Evolutionary conservation across 441 rosid genomes (phyloP), one percentile per base, ranked within the genome.

Genomic region (Pelargonium cotyledonis): DNA sequence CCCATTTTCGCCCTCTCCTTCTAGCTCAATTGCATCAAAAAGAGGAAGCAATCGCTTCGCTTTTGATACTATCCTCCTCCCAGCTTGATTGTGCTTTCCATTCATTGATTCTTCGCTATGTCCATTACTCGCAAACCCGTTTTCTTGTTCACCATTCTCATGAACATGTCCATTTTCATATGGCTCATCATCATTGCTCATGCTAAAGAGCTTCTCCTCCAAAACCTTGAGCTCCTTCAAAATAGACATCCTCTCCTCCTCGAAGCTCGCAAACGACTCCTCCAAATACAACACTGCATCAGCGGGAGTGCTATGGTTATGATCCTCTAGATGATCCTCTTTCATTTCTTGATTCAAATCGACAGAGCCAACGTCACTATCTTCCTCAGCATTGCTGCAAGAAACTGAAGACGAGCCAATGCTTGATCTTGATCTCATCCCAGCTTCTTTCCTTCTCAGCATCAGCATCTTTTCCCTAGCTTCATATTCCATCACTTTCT

Each of bases 151-250:
- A 58, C 86, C 92, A 21, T 84, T 88, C 21, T 88, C 89, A 65
- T 83, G 84, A 35, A 75, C 66, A 19, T 74, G 70, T 10, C 70
- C 51, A 70, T 78, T 70, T 68, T 78, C 76, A 57, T 72, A 41
- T 72, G 85, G 62, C 73, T 81, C 86, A 19, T 84, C 95, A 75
- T 83, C 95, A 18, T 81, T 83, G 47, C 83, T 81, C 7, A 83
- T 69, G 0, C 73, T 66, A 21, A 85, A 74, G 60, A 94, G 81
- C 73, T 86, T 89, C 79, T 86, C 96, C 76, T 88, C 96, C 85
- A 94, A 81, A 69, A 74, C 84, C 84, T 89, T 94, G 68, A 94
- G 90, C 76, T 91, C 92, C 79, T 89, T 95, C 3, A 91, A 89
- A 77, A 94, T 94, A 4, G 77, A 88, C 26, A 87, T 74, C 81